Evolutionary conservation across 2,329 filamentous ascomycete species (phyloP).

Genomic region (Domatiomyces globalis): DNA sequence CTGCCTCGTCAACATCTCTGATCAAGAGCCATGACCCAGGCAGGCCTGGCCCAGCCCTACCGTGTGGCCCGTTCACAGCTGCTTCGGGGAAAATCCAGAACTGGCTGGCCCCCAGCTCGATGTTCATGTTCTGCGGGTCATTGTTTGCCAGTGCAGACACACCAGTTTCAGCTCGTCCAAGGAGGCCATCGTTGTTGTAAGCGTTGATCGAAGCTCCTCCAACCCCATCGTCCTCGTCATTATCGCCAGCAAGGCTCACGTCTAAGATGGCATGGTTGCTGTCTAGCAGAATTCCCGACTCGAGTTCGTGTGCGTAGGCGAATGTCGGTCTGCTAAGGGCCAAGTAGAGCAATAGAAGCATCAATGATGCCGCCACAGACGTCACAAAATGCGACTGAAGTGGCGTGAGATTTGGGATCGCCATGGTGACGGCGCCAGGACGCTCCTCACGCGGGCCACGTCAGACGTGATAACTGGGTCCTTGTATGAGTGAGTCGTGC

Average conservation of each 20-base stretch:
- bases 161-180: slow-evolving; percentile 42
- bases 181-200: slow-evolving; percentile 26
- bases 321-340: slow-evolving; percentile 45
- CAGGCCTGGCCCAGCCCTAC: slow-evolving; percentile 23
- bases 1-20: slow-evolving; percentile 11
- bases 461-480: not conserved
- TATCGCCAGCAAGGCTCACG: slow-evolving; percentile 21
- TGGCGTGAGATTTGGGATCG: slow-evolving; percentile 42
- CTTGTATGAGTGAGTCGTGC: not conserved
- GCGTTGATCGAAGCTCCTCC: slow-evolving; percentile 2
- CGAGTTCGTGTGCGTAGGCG: slow-evolving; percentile 48
- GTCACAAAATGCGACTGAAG: slow-evolving; percentile 59
- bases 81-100: slow-evolving; percentile 50
- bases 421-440: slow-evolving; percentile 21
- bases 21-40: slow-evolving; percentile 20
- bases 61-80: slow-evolving; percentile 36
- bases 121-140: slow-evolving; percentile 42
- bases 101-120: slow-evolving; percentile 48
- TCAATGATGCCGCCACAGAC: slow-evolving; percentile 46
- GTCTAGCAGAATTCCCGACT: slow-evolving; percentile 30
- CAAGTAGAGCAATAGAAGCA: slow-evolving; percentile 48
- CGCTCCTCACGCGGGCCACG: not conserved
- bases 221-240: slow-evolving; percentile 16
- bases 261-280: slow-evolving; percentile 30
- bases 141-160: slow-evolving; percentile 50